phyloP scores from a whole-genome alignment of 2,329 filamentous ascomycete species.

The Zasmidium angulare region DNA sequence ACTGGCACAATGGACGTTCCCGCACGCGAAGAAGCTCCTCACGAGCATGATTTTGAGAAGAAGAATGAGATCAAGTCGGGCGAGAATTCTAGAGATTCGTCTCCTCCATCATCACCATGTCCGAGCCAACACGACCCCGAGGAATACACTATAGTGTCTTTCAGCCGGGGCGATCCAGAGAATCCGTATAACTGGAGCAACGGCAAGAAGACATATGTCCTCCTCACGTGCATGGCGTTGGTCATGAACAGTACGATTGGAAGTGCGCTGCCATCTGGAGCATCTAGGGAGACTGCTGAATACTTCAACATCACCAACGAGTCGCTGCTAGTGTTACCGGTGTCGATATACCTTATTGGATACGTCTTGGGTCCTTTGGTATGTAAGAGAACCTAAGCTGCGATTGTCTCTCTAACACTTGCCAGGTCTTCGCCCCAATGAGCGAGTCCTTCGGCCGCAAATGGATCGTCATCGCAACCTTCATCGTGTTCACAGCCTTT shows the following conservation, averaged over 20 bases:
- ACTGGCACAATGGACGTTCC: neutral
- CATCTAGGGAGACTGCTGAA: constrained; percentile 56
- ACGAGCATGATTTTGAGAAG: constrained; percentile 19
- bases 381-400: neutral
- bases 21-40: neutral
- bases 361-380: constrained; percentile 46
- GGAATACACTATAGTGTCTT: constrained; percentile 36
- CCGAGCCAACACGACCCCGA: constrained; percentile 11
- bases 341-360: constrained; percentile 52
- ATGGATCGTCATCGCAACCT: constrained; percentile 51
- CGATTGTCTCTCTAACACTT: neutral
- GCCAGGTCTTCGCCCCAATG: constrained; percentile 42
- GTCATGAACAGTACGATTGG: constrained; percentile 70
- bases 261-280: constrained; percentile 64
- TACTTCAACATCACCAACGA: constrained; percentile 57
- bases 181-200: constrained; percentile 45
- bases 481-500: constrained; percentile 48
- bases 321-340: constrained; percentile 46
- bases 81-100: constrained; percentile 28
- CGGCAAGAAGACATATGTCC: constrained; percentile 54
- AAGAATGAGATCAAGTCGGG: constrained; percentile 21
- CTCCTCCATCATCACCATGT: constrained; percentile 11
- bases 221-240: constrained; percentile 56
- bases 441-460: constrained; percentile 48
- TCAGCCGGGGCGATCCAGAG: constrained; percentile 40